phyloP scores from a whole-genome alignment of 192 early-diverging fungal genomes.

The Gryganskiella cystojenkinii region DNA sequence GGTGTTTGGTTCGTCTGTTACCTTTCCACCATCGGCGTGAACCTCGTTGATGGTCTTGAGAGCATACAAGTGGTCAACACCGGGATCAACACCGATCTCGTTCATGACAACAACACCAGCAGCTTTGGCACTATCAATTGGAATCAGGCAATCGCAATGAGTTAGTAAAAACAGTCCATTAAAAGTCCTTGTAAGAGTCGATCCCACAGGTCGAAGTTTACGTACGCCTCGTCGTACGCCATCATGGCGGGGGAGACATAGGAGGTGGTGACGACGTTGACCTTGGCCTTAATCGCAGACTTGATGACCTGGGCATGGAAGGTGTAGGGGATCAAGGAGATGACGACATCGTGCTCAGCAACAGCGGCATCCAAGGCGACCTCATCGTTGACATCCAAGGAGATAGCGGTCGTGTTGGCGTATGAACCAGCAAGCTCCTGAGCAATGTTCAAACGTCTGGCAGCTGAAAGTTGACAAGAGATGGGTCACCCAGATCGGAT shows the following conservation, averaged over 20 bases:
- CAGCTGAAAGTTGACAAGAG: slow-evolving; percentile 59
- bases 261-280: slow-evolving; percentile 95
- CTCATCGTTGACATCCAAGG: slow-evolving; percentile 86
- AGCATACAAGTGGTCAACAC: slow-evolving; percentile 96
- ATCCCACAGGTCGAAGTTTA: slow-evolving; percentile 5
- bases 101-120: slow-evolving; percentile 94
- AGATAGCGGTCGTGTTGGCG: slow-evolving; percentile 68
- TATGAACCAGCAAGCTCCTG: slow-evolving; percentile 73
- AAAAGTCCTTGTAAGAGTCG: not conserved
- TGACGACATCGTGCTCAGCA: slow-evolving; percentile 88
- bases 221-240: slow-evolving; percentile 85
- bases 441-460: slow-evolving; percentile 80
- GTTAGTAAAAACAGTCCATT: not conserved
- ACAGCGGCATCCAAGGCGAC: slow-evolving; percentile 77
- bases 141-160: not conserved
- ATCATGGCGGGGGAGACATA: slow-evolving; percentile 97
- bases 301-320: slow-evolving; percentile 92
- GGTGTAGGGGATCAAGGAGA: slow-evolving; percentile 93
- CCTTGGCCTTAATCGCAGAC: slow-evolving; percentile 89
- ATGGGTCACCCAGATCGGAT: too few species aligned
- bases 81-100: slow-evolving; percentile 98
- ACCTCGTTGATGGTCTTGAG: slow-evolving; percentile 94
- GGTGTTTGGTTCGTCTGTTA: slow-evolving; percentile 30
- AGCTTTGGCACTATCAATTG: slow-evolving; percentile 73
- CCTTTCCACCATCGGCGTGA: slow-evolving; percentile 82